Percentiles rank a stretch among this genome's conserved stretches.
phyloP scores from a whole-genome alignment of 176 grass and related monocot species.

The Carex myosuroides region DNA sequence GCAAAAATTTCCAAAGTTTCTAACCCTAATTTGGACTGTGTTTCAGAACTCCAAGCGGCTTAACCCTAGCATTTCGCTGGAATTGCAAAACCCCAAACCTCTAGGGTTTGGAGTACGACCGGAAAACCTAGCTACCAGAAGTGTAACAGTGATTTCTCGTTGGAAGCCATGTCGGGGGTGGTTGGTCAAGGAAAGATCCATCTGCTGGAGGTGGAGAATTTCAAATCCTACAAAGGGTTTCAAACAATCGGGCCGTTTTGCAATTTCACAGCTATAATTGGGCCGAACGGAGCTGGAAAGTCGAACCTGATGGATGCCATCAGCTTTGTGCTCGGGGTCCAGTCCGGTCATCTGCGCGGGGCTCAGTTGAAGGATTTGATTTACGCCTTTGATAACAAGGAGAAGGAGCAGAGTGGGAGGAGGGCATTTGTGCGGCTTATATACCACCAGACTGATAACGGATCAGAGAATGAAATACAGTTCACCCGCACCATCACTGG shows the following conservation, averaged over 20 bases:
- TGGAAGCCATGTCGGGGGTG: conserved; percentile 32
- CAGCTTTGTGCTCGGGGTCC: conserved; percentile 90
- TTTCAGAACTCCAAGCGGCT: background rate
- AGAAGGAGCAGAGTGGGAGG: conserved; percentile 82
- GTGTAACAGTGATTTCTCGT: background rate
- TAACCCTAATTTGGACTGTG: background rate
- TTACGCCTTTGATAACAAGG: conserved; percentile 78
- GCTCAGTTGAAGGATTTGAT: conserved; percentile 94
- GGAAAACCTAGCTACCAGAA: background rate
- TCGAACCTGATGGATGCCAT: conserved; percentile 99
- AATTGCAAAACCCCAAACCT: background rate
- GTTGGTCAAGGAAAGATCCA: conserved; percentile 64
- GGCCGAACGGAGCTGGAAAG: conserved; percentile 88
- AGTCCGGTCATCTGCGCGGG: conserved; percentile 69
- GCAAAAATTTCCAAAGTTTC: background rate
- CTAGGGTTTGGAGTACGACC: no score
- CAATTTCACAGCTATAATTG: conserved; percentile 91
- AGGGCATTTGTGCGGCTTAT: conserved; percentile 78
- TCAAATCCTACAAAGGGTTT: conserved; percentile 90
- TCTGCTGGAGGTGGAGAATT: conserved; percentile 83
- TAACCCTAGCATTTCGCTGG: background rate
- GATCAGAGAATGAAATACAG: conserved; percentile 44
- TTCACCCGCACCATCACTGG: conserved; percentile 75
- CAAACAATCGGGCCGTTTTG: conserved; percentile 89
- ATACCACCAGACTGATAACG: conserved; percentile 33